Conservation (phyloP, 1,139 yeast genomes). For the Hansenula lynferdii region DNA sequence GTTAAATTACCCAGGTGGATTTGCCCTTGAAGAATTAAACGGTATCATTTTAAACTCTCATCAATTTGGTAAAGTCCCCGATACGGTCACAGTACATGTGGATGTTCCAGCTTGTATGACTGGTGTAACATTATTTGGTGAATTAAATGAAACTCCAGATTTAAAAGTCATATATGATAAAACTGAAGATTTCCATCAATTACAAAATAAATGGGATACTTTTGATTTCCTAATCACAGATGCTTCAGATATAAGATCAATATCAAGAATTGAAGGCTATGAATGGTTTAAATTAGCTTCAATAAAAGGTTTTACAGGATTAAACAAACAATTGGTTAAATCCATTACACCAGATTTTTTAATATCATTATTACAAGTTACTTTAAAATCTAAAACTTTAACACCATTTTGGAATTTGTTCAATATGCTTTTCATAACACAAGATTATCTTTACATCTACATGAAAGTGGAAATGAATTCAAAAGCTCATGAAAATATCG, state of each 20-base stretch:
- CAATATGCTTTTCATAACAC: conserved; percentile 19
- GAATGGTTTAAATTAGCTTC: conserved; percentile 37
- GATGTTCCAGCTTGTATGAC: conserved; percentile 85
- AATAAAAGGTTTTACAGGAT: conserved; percentile 31
- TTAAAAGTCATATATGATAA: conserved; percentile 61
- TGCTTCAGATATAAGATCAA: conserved; percentile 18
- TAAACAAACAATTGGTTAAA: conserved; percentile 24
- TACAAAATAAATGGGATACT: conserved; percentile 43
- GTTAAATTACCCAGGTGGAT: conserved; percentile 87
- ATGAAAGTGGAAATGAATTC: conserved; percentile 19
- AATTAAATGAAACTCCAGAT: conserved; percentile 30
- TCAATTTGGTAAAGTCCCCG: conserved; percentile 14
- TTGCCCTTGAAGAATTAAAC: conserved; percentile 56
- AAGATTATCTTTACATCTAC: conserved; percentile 28
- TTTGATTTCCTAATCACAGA: conserved; percentile 62
- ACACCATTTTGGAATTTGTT: conserved; percentile 13
- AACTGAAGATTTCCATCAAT: conserved; percentile 46
- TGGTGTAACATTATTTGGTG: conserved; percentile 75
- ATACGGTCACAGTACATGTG: conserved; percentile 47
- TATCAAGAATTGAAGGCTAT: conserved; percentile 18
- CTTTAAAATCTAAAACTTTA: conserved; percentile 10
- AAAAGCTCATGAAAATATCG: background rate
- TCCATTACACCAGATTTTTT: conserved; percentile 10
- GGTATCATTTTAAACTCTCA: conserved; percentile 29
- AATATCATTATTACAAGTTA: conserved; percentile 8